A percentile compares a stretch with the other conserved stretches of the same genome.
Evolutionary conservation across 75 land plant genomes (phyloP).

Genomic region (Ceratopteris richardii): DNA sequence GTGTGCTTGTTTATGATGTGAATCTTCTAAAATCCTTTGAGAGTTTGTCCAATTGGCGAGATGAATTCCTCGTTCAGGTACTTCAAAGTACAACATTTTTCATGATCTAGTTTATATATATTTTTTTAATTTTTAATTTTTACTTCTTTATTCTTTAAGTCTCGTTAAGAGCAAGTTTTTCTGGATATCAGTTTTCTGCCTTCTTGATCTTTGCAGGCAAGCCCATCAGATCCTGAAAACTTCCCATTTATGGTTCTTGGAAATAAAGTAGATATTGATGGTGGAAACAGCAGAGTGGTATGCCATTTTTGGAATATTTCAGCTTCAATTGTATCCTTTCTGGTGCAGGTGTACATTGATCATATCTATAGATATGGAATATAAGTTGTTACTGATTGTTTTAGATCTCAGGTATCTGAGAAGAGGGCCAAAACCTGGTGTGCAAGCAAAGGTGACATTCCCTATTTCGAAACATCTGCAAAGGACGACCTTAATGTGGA

Average conservation of each 20-base stretch:
- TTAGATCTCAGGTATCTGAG: slow-evolving; percentile 85
- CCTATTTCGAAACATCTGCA: slow-evolving; percentile 95
- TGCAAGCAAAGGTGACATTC: slow-evolving; percentile 57
- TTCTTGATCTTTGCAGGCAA: slow-evolving; percentile 61
- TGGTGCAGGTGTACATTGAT: not conserved
- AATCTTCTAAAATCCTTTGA: slow-evolving; percentile 68
- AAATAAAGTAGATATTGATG: slow-evolving; percentile 75
- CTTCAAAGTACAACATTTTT: not conserved
- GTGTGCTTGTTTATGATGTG: slow-evolving; percentile 72
- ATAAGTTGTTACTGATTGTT: too few species aligned
- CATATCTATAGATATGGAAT: too few species aligned
- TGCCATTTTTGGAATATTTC: too few species aligned
- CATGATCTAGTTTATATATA: not conserved
- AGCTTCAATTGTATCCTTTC: not conserved
- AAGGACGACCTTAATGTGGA: slow-evolving; percentile 69
- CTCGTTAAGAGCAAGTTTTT: too few species aligned
- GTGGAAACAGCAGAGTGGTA: slow-evolving; percentile 91
- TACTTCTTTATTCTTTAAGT: too few species aligned
- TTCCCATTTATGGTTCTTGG: slow-evolving; percentile 81
- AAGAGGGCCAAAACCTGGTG: slow-evolving; percentile 77
- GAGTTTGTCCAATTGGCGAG: slow-evolving; percentile 57
- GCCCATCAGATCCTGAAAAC: slow-evolving; percentile 77
- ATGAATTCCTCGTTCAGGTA: slow-evolving; percentile 69
- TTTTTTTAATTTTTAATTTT: too few species aligned
- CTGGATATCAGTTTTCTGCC: too few species aligned